phyloP scores from a whole-genome alignment of 1,139 yeast genomes.

The Petasospora fabianii region DNA sequence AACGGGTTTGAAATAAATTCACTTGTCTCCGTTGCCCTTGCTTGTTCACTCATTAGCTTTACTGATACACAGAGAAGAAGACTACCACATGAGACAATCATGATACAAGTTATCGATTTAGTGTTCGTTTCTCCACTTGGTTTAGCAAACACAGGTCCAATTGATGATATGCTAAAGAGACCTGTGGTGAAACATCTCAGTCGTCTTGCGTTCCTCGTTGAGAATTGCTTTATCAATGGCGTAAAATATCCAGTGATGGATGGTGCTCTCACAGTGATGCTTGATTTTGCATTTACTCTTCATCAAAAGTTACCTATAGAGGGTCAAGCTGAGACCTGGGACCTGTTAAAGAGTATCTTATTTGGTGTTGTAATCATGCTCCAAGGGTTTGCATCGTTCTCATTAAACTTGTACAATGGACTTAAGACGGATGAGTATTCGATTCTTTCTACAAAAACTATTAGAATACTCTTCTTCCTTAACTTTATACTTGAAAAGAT shows the following conservation, averaged over 20 bases:
- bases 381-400: slow-evolving; percentile 50
- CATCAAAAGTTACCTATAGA: neutral
- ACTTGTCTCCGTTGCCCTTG: slow-evolving; percentile 15
- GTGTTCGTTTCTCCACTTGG: slow-evolving; percentile 31
- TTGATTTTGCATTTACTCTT: slow-evolving; percentile 6
- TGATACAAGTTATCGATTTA: slow-evolving; percentile 21
- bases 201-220: slow-evolving; percentile 45
- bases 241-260: slow-evolving; percentile 25
- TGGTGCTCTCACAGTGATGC: slow-evolving; percentile 25
- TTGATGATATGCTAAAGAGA: slow-evolving; percentile 2
- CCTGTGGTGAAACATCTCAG: slow-evolving; percentile 52
- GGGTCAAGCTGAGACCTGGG: slow-evolving; percentile 20
- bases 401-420: slow-evolving; percentile 26
- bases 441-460: slow-evolving; percentile 36
- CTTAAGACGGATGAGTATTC: slow-evolving; percentile 17
- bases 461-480: slow-evolving; percentile 47
- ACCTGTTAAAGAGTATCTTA: slow-evolving; percentile 40
- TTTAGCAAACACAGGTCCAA: slow-evolving; percentile 14
- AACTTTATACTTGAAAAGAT: slow-evolving; percentile 55
- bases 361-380: slow-evolving; percentile 52
- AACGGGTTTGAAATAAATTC: slow-evolving; percentile 25
- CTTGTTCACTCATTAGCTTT: slow-evolving; percentile 23
- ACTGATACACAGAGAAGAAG: slow-evolving; percentile 13
- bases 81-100: slow-evolving; percentile 24
- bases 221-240: slow-evolving; percentile 29